These are phyloP conservation scores for Leptographium procerum DNA, from an alignment of 2,329 filamentous ascomycete species.

Conservation along the genomic window DNA sequence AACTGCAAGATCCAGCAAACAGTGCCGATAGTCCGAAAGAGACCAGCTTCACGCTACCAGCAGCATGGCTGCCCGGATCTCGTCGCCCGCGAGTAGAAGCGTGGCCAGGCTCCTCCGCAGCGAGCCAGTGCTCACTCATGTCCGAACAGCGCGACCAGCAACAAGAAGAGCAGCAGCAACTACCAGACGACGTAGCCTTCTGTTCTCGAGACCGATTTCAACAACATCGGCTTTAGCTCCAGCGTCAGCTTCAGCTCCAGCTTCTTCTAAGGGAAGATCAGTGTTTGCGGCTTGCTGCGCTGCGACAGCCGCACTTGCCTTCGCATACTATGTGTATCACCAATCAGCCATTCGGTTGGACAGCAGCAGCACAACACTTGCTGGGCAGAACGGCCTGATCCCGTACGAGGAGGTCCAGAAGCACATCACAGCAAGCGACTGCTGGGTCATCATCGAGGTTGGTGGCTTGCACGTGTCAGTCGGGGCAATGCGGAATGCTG, in stretches of 20 bases:
- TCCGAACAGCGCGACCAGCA: neutral
- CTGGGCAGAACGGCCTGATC: neutral
- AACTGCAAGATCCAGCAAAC: neutral
- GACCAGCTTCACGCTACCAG: neutral
- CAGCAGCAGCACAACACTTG: neutral
- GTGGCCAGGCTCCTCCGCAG: neutral
- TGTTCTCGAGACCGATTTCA: neutral
- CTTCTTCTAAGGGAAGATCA: too few species aligned
- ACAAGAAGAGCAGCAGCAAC: neutral
- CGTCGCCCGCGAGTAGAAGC: neutral
- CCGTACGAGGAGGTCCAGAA: slow-evolving; percentile 5
- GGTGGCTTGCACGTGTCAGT: neutral
- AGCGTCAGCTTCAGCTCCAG: neutral
- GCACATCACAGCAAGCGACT: slow-evolving; percentile 1
- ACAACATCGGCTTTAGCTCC: neutral
- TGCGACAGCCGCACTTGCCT: neutral
- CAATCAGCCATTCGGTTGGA: neutral
- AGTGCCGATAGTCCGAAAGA: neutral
- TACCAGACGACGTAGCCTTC: neutral
- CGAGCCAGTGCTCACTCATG: neutral
- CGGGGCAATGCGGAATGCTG: neutral
- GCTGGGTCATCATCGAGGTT: slow-evolving; percentile 8
- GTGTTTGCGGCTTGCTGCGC: neutral
- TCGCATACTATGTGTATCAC: neutral
- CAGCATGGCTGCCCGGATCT: neutral